Base-by-base conservation (phyloP, 164 flowering plant genomes). In the Vitis rupestris region DNA sequence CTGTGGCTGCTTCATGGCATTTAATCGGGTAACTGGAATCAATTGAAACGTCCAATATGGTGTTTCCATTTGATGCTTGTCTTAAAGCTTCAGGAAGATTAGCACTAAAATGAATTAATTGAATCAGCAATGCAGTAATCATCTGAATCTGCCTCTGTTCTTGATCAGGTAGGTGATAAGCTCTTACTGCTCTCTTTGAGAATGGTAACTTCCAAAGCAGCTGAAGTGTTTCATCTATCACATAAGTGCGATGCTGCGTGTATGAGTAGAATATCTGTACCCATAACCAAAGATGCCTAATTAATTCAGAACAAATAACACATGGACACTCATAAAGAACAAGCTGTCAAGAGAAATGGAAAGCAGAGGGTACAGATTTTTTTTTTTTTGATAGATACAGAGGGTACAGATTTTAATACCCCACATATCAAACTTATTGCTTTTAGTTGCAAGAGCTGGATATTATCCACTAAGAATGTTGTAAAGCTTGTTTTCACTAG, bases 141-240 rank as follows among this genome's bases (percentile, higher is more conserved):
- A 96, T 90, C 77, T 96, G 99, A 72, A 96, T 93, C 81, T 93
- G 99, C 73, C 78, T 85, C 75, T 96, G 97, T 27, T 96, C 99
- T 79, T 91, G 98, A 79, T 93, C 99, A 62, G 97, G 92, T 50
- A 96, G 81, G 77, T 85, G 95, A 81, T 93, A 93, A 23, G 90
- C 69, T 76, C 99, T 87, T 19, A 85, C 61, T 52, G 88, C 92
- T 65, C 94, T 86, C 78, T 92, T 93, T 48, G 98, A 86, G 73
- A 74, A 80, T 61, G 99, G 95, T 55, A 92, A 74, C 78, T 96
- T 96, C 86, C 88, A 87, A 17, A 96, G 92, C 44, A 92, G 78
- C 71, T 87, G 95, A 78, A 89, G 73, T 59, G 81, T 79, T 83
- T 96, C 99, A 74, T 96, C 98, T 54, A 93, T 80, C 64, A 96